Evolutionary conservation across 1,139 yeast species (phyloP), one percentile per base, ranked within the genome.

Genomic region (Kodamaea arcana): DNA sequence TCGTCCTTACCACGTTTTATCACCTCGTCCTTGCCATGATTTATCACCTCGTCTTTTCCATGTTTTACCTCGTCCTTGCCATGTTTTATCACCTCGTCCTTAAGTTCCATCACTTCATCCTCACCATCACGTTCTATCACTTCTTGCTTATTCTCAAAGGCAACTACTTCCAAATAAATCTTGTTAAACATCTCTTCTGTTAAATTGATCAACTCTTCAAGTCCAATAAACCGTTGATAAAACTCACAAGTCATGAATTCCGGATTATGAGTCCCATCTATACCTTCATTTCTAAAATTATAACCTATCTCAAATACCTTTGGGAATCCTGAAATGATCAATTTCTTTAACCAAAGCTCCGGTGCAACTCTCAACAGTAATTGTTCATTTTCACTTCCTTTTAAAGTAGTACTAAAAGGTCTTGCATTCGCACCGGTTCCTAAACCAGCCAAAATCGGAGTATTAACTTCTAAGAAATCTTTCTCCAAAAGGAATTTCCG

Each of bases 191-290:
- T 45, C 1, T 63, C 62, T 50, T 86, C 85, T 1, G 95, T 82
- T 28, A 82, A 51, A 1, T 42, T 41, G 70, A 87, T 82, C 40
- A 90, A 64, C 31, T 84, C 86, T 10, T 76, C 73, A 32, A 90
- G 68, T 33, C 73, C 72, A 4, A 90, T 82, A 50, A 76, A 88
- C 1, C 92, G 76, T 58, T 84, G 86, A 56, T 92, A 92, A 53
- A 90, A 88, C 58, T 92, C 98, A 62, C 97, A 88, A 10, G 92
- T 79, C 12, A 95, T 82, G 53, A 90, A 92, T 57, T 92, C 98
- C 0, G 97, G 97, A 62, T 92, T 92, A 56, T 92, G 98, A 1
- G 96, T 86, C 38, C 81, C 72, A 55, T 92, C 97, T 30, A 90
- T 71, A 4, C 97, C 97, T 60, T 92, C 98, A 52, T 92, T 92